Evolutionary conservation across 2,329 filamentous ascomycete genomes (phyloP), one percentile per base, ranked within the genome.

Genomic region (Teratosphaeriaceae sp.): DNA sequence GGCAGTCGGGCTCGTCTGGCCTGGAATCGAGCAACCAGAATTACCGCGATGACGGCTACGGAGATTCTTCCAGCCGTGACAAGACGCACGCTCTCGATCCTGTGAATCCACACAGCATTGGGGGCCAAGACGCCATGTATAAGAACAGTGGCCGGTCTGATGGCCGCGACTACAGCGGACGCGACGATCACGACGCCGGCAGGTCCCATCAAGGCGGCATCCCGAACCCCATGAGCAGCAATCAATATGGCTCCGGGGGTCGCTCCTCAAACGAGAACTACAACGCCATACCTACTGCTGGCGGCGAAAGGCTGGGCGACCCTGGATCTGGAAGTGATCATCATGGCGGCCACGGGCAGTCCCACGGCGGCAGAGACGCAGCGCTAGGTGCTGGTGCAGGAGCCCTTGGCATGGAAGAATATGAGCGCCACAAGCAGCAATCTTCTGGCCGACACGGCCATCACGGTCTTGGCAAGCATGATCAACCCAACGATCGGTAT

Each of bases 281-380:
- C 19, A 37, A 40, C n/a, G 50, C 55, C n/a, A 55, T 59, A 22
- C 57, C 57, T 12, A 55, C 50, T 20, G 57, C 57, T 20, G 57
- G 57, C 20, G 56, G 54, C 13, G 42, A 53, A 31, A 47, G 46
- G 35, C 40, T 58, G 5, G 54, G 53, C 19, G 46, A 43, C 21
- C 20, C 35, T 16, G 33, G 38, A 22, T 13, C 9, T 15, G n/a
- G 27, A 5, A 30, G 12, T 12, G 23, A 23, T n/a, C 35, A 33
- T 24, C 20, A 20, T 30, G 18, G 42, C 21, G 13, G 16, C 22
- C 16, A 44, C 20, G 31, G 38, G 5, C 42, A 52, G 12, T 51
- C 52, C 39, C 53, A 56, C 29, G 46, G 52, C 19, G 54, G 53
- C 9, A 57, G 56, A 19, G 55, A 61, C 43, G 54, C 55, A 18